phyloP scores from a whole-genome alignment of 2,329 filamentous ascomycete genomes.

The Amauroascus niger region DNA sequence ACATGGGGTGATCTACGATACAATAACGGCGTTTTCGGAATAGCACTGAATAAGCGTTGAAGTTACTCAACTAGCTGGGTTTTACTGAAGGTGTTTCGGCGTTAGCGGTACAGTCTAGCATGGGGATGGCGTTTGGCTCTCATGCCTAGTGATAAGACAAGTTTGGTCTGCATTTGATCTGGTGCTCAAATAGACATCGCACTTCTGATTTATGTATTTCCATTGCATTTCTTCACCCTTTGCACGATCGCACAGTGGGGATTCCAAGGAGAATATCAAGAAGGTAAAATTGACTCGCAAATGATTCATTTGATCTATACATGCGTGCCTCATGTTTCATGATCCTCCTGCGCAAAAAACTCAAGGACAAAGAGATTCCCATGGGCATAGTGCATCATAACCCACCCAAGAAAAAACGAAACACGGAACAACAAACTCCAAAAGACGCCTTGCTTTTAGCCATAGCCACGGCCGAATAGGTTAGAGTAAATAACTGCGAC shows the following conservation, averaged over 20 bases:
- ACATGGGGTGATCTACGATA: too few species aligned
- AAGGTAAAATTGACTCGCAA: neutral
- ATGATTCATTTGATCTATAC: constrained; percentile 9
- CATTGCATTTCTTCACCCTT: neutral
- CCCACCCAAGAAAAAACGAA: neutral
- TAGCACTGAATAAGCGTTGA: neutral
- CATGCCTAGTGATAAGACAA: too few species aligned
- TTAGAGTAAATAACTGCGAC: constrained; percentile 1
- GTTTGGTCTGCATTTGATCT: too few species aligned
- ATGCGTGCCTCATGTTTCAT: constrained; percentile 7
- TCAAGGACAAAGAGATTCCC: neutral
- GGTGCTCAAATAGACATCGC: neutral
- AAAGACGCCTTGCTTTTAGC: constrained; percentile 19
- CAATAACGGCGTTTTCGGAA: constrained; percentile 4
- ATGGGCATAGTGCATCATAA: neutral
- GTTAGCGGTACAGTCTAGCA: neutral
- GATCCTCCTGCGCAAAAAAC: constrained; percentile 5
- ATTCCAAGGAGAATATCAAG: neutral
- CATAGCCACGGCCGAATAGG: constrained; percentile 15
- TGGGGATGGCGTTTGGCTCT: neutral
- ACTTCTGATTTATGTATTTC: neutral
- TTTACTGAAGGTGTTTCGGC: neutral
- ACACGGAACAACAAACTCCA: constrained; percentile 15
- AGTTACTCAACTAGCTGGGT: neutral
- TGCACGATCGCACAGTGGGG: neutral